These are phyloP conservation scores for Lepiota brunneoincarnata DNA, from an alignment of 768 basidiomycete species.

Conservation along the genomic window DNA sequence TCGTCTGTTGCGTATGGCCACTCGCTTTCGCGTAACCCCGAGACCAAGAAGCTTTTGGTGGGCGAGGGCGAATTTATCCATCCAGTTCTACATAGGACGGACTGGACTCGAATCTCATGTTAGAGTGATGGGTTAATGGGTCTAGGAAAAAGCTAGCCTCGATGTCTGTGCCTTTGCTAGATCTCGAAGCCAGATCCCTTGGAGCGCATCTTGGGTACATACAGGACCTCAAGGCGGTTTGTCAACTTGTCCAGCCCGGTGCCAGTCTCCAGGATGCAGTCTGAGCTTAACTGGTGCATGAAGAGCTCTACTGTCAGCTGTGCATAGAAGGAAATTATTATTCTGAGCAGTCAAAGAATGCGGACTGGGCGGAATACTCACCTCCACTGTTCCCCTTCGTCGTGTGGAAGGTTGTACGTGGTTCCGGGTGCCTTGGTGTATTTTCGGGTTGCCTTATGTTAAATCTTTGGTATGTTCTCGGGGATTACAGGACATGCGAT, in stretches of 20 bases:
- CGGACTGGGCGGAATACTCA: neutral
- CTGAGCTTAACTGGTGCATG: conserved; percentile 3
- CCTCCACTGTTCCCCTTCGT: conserved; percentile 4
- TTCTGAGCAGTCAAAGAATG: neutral
- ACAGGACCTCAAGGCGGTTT: too few relatives aligned
- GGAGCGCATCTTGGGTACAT: neutral
- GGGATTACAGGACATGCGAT: too few relatives aligned
- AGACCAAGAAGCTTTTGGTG: conserved; percentile 9
- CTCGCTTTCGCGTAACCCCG: conserved; percentile 1
- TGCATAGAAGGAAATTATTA: neutral
- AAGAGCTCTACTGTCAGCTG: neutral
- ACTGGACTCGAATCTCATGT: conserved; percentile 4
- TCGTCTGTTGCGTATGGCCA: conserved; percentile 6
- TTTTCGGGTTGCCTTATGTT: neutral
- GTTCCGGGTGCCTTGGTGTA: neutral
- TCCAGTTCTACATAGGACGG: conserved; percentile 8
- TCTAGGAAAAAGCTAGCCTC: conserved; percentile 6
- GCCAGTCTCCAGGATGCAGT: conserved; percentile 6
- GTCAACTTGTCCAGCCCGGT: neutral
- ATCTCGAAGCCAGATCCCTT: conserved; percentile 6
- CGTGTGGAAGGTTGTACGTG: conserved; percentile 3
- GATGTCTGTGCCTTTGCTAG: conserved; percentile 9
- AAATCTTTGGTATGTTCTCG: neutral
- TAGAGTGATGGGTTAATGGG: neutral
- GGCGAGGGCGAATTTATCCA: conserved; percentile 4